Base-by-base conservation (phyloP, 1,139 yeast species). In the Geotrichum restrictum region DNA sequence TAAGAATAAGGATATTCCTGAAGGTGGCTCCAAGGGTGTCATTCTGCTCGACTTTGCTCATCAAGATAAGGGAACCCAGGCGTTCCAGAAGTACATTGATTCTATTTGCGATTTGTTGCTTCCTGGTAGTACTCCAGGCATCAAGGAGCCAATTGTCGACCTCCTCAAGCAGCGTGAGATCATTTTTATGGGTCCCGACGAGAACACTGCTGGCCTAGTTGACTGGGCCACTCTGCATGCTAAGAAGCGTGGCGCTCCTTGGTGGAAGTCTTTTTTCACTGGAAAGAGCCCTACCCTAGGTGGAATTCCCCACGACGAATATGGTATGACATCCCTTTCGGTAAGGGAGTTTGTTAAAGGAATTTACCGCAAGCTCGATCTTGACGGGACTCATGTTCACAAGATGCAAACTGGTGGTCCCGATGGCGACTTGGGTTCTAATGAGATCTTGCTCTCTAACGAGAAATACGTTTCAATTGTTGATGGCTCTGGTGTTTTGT, bases 151-250 rank as follows among this genome's bases (percentile, higher is more conserved):
- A 52, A 85, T 89, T 66, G 91, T 93, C 56, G 98, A 93, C 67
- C 76, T 88, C 57, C 84, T 88, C 68, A 81, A 82, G 58, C 79
- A 85, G 65, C 88, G 85, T 49, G 98, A 93, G 75, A 93, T 93
- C 62, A 75, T 93, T 63, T 93, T 88, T 71, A 85, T 93, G 82
- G 98, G 98, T 52, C 98, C 98, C 19, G 98, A 93, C 74, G 98
- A 93, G 76, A 95, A 96, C 70, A 89, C 98, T 56, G 98, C 98
- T 34, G 85, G 85, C 32, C 84, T 87, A 64, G 96, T 91, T 53
- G 91, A 93, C 70, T 93, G 98, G 98, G 98, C 98, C n/a, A 93
- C 98, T 43, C 74, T 82, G 60, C 98, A 93, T 68, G 98, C 98
- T 38, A 82, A 88, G 66, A 74, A 75, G 57, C 83, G 98, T 70